These are phyloP conservation scores for Pythium aristosporum DNA, from an alignment of 352 stramenopile genomes.

Conservation along the genomic window DNA sequence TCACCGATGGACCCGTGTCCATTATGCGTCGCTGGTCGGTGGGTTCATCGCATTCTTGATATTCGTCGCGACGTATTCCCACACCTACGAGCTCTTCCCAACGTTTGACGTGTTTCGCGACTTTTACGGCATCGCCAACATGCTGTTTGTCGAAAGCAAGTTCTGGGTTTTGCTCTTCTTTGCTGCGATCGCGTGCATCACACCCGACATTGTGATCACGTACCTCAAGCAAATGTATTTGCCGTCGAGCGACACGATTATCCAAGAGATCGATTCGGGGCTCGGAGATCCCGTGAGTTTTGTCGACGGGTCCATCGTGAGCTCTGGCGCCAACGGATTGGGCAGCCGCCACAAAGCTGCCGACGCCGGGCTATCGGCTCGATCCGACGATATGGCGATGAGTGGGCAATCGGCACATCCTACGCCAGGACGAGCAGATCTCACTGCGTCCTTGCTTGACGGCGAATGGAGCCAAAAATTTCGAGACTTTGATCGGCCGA, in stretches of 20 bases:
- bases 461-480: conserved; percentile 83
- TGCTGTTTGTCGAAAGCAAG: conserved; percentile 50
- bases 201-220: conserved; percentile 59
- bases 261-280: conserved; percentile 80
- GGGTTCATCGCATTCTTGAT: conserved; percentile 65
- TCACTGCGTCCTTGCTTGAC: conserved; percentile 54
- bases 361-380: conserved; percentile 4
- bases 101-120: conserved; percentile 75
- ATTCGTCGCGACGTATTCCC: conserved; percentile 70
- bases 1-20: conserved; percentile 68
- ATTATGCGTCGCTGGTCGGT: conserved; percentile 72
- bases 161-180: conserved; percentile 75
- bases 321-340: not conserved
- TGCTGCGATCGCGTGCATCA: conserved; percentile 58
- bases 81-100: conserved; percentile 56
- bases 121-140: conserved; percentile 58
- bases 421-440: conserved; percentile 34
- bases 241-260: conserved; percentile 81
- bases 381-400: conserved; percentile 26
- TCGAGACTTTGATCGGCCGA: conserved; percentile 72
- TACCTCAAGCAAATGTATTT: conserved; percentile 86
- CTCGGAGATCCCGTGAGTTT: conserved; percentile 33
- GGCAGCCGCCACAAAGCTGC: conserved; percentile 13
- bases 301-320: conserved; percentile 16
- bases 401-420: conserved; percentile 5